Base-by-base conservation (phyloP, 208 protist species). In the Porcisia deanei region DNA sequence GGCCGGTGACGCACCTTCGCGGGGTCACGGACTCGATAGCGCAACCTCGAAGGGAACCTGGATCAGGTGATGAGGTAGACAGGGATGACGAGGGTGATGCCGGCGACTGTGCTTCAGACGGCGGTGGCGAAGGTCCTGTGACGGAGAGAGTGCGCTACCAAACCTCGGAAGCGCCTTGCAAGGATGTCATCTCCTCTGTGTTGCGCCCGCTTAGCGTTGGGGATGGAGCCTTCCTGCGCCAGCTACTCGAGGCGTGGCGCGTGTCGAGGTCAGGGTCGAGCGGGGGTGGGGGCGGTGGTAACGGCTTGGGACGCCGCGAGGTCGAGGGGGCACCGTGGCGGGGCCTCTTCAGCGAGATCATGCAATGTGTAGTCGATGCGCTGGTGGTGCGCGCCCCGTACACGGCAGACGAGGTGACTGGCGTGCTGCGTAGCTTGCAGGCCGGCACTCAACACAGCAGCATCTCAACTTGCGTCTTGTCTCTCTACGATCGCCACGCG, bases 211-310 rank as follows among this genome's bases (percentile, higher is more conserved):
- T 82, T 14, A 78, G 78, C 78, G 47, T 82, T 37, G 78, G 78
- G 39, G 78, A 82, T 53, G 78, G 78, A 4, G 58, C 72, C 57
- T 82, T 82, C 43, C 60, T 82, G 47, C 73, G 78, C 9, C 78
- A 82, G 73, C 78, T 82, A 53, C 68, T 82, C 10, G 78, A 82
- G 73, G 78, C 73, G 43, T 82, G 78, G 78, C 78, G 78, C 25
- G n/a, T 59, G 30, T 75, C 78, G 8, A 59, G 54, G 37, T 55
- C 41, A 8, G 49, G 72, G 25, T 41, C n/a, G 14, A 76, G 60
- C 71, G 52, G 55, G n/a, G 54, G 55, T 25, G 71, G 57, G 25
- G 71, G 64, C 16, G 65, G 69, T 25, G 37, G 45, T 3, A 61
- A 14, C 58, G 78, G 67, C 14, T 60, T 39, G 1, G 65, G 71